Conservation (phyloP, 306 rosid species). For the Fragaria ananassa region DNA sequence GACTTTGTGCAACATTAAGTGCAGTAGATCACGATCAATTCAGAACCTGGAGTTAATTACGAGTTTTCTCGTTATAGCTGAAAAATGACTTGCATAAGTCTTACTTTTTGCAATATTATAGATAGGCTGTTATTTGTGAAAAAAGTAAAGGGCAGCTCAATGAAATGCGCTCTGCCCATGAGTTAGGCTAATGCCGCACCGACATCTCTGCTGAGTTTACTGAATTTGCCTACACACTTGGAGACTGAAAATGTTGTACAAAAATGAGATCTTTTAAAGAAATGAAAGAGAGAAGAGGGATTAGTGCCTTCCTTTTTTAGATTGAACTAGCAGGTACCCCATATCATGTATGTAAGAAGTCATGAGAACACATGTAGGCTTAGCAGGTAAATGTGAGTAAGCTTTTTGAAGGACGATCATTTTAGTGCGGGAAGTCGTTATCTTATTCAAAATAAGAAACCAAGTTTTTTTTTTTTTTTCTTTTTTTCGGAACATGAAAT, state of each 20-base stretch:
- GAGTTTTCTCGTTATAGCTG: not conserved
- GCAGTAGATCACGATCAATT: not conserved
- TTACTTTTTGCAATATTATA: not conserved
- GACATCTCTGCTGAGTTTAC: too few relatives aligned
- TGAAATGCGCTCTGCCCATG: not conserved
- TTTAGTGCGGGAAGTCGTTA: too few relatives aligned
- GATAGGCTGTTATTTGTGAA: not conserved
- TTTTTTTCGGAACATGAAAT: too few relatives aligned
- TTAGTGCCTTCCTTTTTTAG: too few relatives aligned
- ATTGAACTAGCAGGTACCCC: too few relatives aligned
- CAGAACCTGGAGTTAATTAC: not conserved
- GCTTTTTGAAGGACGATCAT: too few relatives aligned
- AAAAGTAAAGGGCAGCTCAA: not conserved
- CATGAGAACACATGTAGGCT: too few relatives aligned
- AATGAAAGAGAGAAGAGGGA: not conserved
- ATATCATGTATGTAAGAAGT: too few relatives aligned
- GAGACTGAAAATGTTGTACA: not conserved
- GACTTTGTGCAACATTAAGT: not conserved
- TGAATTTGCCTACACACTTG: not conserved
- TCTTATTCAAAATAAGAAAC: too few relatives aligned
- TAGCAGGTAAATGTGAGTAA: too few relatives aligned
- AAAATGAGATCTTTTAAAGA: not conserved
- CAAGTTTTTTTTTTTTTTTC: too few relatives aligned
- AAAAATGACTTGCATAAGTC: not conserved
- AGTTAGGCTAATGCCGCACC: not conserved